Conservation (phyloP, 2,329 filamentous ascomycete genomes). For the Berkeleyomyces basicola region DNA sequence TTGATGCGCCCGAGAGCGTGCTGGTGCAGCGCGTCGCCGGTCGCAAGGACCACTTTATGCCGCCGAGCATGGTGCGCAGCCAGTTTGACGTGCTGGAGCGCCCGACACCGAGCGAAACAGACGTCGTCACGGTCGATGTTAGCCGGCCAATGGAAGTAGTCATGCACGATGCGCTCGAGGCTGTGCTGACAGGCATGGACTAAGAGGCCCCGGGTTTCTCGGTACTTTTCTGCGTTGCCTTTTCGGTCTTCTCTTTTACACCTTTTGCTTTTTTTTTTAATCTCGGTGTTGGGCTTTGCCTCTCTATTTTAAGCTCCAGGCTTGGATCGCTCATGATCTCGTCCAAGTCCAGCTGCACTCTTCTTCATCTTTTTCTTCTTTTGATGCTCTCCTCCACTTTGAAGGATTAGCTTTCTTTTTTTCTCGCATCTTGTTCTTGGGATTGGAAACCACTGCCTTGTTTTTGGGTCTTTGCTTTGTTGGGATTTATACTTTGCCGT, state of each 20-base stretch:
- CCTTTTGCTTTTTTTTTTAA: neutral
- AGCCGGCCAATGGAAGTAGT: slow-evolving; percentile 42
- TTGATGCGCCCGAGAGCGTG: slow-evolving; percentile 59
- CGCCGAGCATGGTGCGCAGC: slow-evolving; percentile 83
- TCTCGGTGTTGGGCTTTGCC: neutral
- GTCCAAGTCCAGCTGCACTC: slow-evolving; percentile 1
- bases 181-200: slow-evolving; percentile 36
- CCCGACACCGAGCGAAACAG: slow-evolving; percentile 51
- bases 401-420: neutral
- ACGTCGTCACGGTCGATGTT: slow-evolving; percentile 58
- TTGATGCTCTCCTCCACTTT: neutral
- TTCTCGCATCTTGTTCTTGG: neutral
- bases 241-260: neutral
- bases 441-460: neutral
- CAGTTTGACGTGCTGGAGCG: slow-evolving; percentile 81
- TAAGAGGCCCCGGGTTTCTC: neutral
- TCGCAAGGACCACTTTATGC: slow-evolving; percentile 85
- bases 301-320: neutral
- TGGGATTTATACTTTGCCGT: neutral
- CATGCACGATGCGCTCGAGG: slow-evolving; percentile 39
- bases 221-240: neutral
- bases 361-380: neutral
- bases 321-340: slow-evolving; percentile 10
- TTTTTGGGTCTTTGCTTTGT: neutral
- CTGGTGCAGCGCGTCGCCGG: slow-evolving; percentile 58